Evolutionary conservation across 768 basidiomycete species (phyloP), one percentile per base, ranked within the genome.

Genomic region (Calocybe cyanea): DNA sequence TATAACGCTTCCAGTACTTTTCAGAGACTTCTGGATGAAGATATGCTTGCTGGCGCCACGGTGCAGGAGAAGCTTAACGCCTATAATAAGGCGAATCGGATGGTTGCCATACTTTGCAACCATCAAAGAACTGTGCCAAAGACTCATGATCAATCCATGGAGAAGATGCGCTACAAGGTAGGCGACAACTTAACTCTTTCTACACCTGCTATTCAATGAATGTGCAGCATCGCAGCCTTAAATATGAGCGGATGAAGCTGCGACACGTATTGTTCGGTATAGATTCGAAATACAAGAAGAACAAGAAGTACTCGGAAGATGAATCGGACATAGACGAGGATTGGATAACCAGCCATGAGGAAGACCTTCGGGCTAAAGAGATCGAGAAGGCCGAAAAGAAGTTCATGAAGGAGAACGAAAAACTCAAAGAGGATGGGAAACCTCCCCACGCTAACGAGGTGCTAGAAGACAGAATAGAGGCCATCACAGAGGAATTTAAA

Each of bases 1-100:
- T 99, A 89, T 72, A 99, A 99, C 59, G 96, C 96, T 18, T 98
- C 96, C 19, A 83, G 81, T 61, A 96, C 95, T 2, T 96, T 98
- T 73, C 92, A 98, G 62, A 75, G 87, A 36, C 83, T 95, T 51
- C 71, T 98, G 49, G 90, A 94, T 55, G 76, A 83, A 51, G 78
- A 80, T 43, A 59, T 65, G 6, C 61, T 77, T 34, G 71, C 74
- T 54, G 71, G 81, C 54, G 84, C 80, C 1, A 84, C 87, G 2
- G 72, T 91, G n/a, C 90, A 93, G 57, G 95, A 99, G 72, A 97
- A 96, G 70, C 74, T 98, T 38, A 92, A 95, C 45, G 89, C 92
- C 15, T 99, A 98, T 69, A 97, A 98, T 57, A 87, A 90, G 38
- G 95, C 96, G 8, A 98, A 99, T 67, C 87, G 96, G 35, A 78